phyloP scores from a whole-genome alignment of 495 filamentous ascomycete genomes.

The Annulohypoxylon bovei region DNA sequence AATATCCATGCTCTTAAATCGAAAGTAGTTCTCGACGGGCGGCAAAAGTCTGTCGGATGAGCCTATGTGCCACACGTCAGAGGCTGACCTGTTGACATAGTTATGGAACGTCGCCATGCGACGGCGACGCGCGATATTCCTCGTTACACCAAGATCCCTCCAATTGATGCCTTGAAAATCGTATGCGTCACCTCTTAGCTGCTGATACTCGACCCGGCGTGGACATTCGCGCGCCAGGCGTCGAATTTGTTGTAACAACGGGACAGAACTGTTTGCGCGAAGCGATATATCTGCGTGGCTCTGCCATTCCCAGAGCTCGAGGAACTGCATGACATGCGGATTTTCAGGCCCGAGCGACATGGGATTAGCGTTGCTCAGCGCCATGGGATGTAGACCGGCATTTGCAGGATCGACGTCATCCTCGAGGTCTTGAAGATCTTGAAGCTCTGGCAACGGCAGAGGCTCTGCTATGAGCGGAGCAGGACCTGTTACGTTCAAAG shows the following conservation, averaged over 20 bases:
- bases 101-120: constrained; percentile 67
- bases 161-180: constrained; percentile 87
- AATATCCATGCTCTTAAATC: constrained; percentile 76
- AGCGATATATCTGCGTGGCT: constrained; percentile 26
- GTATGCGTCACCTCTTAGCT: constrained; percentile 66
- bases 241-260: constrained; percentile 16
- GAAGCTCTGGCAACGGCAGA: constrained; percentile 10
- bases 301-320: constrained; percentile 41
- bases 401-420: constrained; percentile 30
- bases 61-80: constrained; percentile 53
- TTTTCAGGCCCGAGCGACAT: constrained; percentile 44
- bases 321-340: constrained; percentile 37
- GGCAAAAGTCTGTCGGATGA: constrained; percentile 48
- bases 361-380: constrained; percentile 38
- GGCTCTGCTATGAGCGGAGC: background rate
- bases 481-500: constrained; percentile 1
- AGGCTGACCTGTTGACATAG: constrained; percentile 60
- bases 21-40: constrained; percentile 68
- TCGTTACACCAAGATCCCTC: constrained; percentile 69
- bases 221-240: constrained; percentile 22
- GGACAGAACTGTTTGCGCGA: constrained; percentile 16
- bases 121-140: constrained; percentile 66
- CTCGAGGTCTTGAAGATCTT: constrained; percentile 31
- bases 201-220: constrained; percentile 49
- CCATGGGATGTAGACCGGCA: constrained; percentile 40